Evolutionary conservation across 768 basidiomycete genomes (phyloP).

Genomic region (Asterophora parasitica): DNA sequence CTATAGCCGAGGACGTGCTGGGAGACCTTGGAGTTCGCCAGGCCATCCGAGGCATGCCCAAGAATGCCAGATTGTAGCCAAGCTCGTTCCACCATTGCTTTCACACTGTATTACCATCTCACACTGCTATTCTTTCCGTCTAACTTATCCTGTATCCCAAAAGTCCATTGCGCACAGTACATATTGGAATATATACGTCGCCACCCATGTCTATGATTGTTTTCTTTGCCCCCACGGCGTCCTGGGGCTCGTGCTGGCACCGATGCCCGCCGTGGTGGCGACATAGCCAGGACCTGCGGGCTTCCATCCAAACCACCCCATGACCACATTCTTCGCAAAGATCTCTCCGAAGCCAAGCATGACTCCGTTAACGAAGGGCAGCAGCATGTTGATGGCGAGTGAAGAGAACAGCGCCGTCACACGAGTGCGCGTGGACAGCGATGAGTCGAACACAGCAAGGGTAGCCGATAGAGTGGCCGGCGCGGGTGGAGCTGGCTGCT

Average conservation of each 20-base stretch:
- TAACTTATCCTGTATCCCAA: slow-evolving; percentile 3
- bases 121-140: neutral
- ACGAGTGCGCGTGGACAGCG: slow-evolving; percentile 63
- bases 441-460: slow-evolving; percentile 63
- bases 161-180: neutral
- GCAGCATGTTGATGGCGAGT: slow-evolving; percentile 75
- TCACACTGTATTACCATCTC: slow-evolving; percentile 4
- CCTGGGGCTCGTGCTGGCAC: slow-evolving; percentile 13
- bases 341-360: slow-evolving; percentile 98
- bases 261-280: slow-evolving; percentile 34
- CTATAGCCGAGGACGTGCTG: slow-evolving; percentile 68
- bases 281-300: slow-evolving; percentile 29
- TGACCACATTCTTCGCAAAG: slow-evolving; percentile 75
- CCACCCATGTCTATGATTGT: slow-evolving; percentile 4
- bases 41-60: slow-evolving; percentile 72
- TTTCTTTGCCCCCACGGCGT: slow-evolving; percentile 18
- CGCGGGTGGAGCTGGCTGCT: slow-evolving; percentile 18
- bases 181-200: neutral
- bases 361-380: slow-evolving; percentile 91
- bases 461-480: slow-evolving; percentile 47
- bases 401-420: slow-evolving; percentile 65
- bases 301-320: slow-evolving; percentile 51
- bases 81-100: neutral
- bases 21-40: slow-evolving; percentile 81
- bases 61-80: slow-evolving; percentile 57